Conservation (phyloP, 2,329 filamentous ascomycete genomes). For the Epichloe amarillans region DNA sequence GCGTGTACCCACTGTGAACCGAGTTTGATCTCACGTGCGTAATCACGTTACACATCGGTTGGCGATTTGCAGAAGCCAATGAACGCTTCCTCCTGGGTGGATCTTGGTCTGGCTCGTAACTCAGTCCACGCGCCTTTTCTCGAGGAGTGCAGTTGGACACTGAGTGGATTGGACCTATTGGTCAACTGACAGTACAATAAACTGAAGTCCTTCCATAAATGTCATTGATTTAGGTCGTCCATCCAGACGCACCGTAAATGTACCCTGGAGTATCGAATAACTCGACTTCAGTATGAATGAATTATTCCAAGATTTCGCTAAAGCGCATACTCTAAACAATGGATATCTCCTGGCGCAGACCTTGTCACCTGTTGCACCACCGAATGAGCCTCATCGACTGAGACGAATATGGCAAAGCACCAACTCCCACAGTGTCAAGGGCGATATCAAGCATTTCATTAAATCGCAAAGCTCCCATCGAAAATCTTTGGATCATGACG, state of each 20-base stretch:
- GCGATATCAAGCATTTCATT: constrained; percentile 62
- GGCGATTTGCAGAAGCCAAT: not conserved
- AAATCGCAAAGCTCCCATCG: constrained; percentile 42
- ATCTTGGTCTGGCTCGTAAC: not conserved
- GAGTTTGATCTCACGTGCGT: constrained; percentile 3
- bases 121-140: too few relatives aligned
- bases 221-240: not conserved
- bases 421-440: constrained; percentile 49
- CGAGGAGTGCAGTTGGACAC: too few relatives aligned
- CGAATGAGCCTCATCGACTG: constrained; percentile 50
- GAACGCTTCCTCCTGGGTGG: not conserved
- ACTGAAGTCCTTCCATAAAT: not conserved
- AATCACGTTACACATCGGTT: not conserved
- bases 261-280: not conserved
- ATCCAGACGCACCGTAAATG: not conserved
- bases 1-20: not conserved
- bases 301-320: constrained; percentile 59
- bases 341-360: constrained; percentile 64
- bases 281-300: constrained; percentile 45
- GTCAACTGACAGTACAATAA: not conserved
- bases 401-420: constrained; percentile 58
- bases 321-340: constrained; percentile 49
- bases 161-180: not conserved
- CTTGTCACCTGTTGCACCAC: constrained; percentile 55
- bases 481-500: constrained; percentile 45